phyloP scores from a whole-genome alignment of 441 rosid genomes.

The Theobroma grandiflorum region DNA sequence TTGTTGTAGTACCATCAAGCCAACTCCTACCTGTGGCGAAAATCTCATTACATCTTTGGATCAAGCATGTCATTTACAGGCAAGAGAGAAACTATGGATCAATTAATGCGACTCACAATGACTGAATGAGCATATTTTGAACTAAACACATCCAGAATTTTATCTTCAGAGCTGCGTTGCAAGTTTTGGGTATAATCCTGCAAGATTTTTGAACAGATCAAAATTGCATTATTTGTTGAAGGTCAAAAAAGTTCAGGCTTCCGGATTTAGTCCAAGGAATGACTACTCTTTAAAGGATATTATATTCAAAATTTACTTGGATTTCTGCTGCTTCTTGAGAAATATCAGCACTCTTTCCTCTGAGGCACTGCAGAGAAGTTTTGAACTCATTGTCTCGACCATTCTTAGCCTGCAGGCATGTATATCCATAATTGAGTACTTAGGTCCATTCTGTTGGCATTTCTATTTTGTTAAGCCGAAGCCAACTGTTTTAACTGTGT shows the following conservation, averaged over 20 bases:
- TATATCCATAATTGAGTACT: neutral
- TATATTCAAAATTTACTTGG: conserved; percentile 40
- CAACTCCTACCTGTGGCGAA: conserved; percentile 61
- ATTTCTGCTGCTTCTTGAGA: conserved; percentile 60
- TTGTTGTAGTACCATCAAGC: conserved; percentile 67
- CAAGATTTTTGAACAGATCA: neutral
- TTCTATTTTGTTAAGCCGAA: neutral
- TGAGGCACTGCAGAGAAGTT: conserved; percentile 53
- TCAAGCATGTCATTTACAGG: neutral
- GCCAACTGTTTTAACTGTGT: neutral
- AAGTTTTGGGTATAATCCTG: conserved; percentile 50
- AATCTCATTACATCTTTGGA: neutral
- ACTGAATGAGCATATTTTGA: conserved; percentile 55
- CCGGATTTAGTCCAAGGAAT: neutral
- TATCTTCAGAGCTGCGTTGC: conserved; percentile 17
- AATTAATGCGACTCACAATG: conserved; percentile 45
- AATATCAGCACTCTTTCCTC: conserved; percentile 57
- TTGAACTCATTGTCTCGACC: conserved; percentile 53
- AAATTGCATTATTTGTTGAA: neutral
- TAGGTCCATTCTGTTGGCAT: neutral
- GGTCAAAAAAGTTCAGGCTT: neutral
- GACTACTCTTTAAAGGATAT: neutral
- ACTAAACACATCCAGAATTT: conserved; percentile 46
- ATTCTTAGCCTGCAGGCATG: conserved; percentile 24
- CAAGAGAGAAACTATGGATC: neutral